phyloP scores from a whole-genome alignment of 73 alveolate genomes.

The Tetrahymena elliotti region DNA sequence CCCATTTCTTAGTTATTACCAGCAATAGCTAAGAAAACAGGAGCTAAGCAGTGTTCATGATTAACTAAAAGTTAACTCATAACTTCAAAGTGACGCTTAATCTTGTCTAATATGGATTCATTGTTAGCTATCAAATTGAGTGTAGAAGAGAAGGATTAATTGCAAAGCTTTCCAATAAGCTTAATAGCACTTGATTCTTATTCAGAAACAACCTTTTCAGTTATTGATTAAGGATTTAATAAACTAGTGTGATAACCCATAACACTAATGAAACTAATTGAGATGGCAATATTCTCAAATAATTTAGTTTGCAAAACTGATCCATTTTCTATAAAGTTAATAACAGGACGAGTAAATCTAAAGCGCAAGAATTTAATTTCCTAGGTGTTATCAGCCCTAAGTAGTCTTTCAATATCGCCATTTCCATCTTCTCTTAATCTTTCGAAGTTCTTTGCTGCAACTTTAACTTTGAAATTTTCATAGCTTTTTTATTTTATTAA shows the following conservation, averaged over 20 bases:
- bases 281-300: not conserved
- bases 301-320: not conserved
- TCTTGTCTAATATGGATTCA: not conserved
- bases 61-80: not conserved
- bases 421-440: not conserved
- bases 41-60: conserved; percentile 37
- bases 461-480: not conserved
- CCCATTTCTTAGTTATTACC: conserved; percentile 34
- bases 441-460: not conserved
- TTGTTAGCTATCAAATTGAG: conserved; percentile 16
- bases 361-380: not conserved
- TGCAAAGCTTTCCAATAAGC: conserved; percentile 32
- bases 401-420: not conserved
- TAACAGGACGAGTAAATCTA: not conserved
- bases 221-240: not conserved
- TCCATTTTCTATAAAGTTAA: not conserved
- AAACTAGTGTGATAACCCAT: not conserved
- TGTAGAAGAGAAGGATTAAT: conserved; percentile 1
- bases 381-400: not conserved
- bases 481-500: not conserved
- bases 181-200: conserved; percentile 23
- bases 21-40: conserved; percentile 27
- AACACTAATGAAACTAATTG: not conserved
- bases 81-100: conserved; percentile 12
- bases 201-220: not conserved